These are phyloP conservation scores for Xylariaceae sp. DNA, from an alignment of 2,329 filamentous ascomycete genomes.

Conservation along the genomic window DNA sequence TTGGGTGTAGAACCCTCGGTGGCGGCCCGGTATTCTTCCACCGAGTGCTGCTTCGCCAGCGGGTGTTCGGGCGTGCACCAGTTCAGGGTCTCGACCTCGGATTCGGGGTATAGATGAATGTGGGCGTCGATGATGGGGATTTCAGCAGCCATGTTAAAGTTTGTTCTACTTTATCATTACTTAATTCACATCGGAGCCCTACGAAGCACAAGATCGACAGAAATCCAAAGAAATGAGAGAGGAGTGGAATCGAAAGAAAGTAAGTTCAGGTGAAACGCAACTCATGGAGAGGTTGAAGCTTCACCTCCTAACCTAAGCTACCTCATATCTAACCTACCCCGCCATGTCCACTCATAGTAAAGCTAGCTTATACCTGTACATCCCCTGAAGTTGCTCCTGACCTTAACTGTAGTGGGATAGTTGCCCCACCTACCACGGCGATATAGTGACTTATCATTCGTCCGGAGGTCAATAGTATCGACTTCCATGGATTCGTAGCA, in stretches of 20 bases:
- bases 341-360: slow-evolving; percentile 25
- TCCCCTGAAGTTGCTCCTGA: slow-evolving; percentile 18
- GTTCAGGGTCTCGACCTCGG: slow-evolving; percentile 66
- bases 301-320: not conserved
- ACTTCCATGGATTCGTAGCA: not conserved
- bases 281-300: slow-evolving; percentile 8
- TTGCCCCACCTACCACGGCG: slow-evolving; percentile 16
- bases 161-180: not conserved
- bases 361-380: slow-evolving; percentile 10
- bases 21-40: slow-evolving; percentile 62
- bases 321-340: slow-evolving; percentile 17
- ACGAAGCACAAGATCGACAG: not conserved
- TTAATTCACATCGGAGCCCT: not conserved
- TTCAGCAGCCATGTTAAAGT: slow-evolving; percentile 33
- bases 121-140: slow-evolving; percentile 82
- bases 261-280: slow-evolving; percentile 4
- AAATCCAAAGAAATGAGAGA: not conserved
- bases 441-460: slow-evolving; percentile 10
- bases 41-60: slow-evolving; percentile 65
- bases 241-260: not conserved
- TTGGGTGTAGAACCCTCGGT: slow-evolving; percentile 49
- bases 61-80: slow-evolving; percentile 67
- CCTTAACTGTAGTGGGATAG: slow-evolving; percentile 1
- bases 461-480: slow-evolving; percentile 1
- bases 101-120: slow-evolving; percentile 81